Evolutionary conservation across 305 asterid genomes (phyloP).

Genomic region (Solanum hybrid): DNA sequence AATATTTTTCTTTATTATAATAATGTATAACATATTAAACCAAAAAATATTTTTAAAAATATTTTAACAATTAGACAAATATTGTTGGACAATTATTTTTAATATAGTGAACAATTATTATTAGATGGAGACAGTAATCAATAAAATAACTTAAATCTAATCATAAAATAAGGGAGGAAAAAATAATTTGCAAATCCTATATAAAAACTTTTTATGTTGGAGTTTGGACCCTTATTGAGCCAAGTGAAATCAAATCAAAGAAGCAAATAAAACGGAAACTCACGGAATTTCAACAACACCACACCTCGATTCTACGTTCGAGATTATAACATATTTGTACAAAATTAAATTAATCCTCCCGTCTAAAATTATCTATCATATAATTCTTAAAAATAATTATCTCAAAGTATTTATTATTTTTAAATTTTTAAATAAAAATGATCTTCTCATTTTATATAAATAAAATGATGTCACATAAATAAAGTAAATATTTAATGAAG

Average conservation of each 20-base stretch:
- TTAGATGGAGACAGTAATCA: not conserved
- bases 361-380: not conserved
- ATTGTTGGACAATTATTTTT: too few species aligned
- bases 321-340: not conserved
- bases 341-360: not conserved
- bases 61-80: too few species aligned
- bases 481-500: too few species aligned
- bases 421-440: not conserved
- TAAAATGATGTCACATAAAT: too few species aligned
- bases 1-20: not conserved
- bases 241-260: slow-evolving; percentile 17
- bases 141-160: too few species aligned
- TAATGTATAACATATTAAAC: not conserved
- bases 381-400: not conserved
- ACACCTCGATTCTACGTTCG: not conserved
- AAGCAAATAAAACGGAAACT: not conserved
- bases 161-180: not conserved
- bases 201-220: not conserved
- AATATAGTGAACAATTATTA: too few species aligned
- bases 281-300: slow-evolving; percentile 12
- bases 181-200: not conserved
- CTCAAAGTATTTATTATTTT: not conserved
- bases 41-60: too few species aligned
- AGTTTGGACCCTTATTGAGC: slow-evolving; percentile 14
- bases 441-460: too few species aligned